These are phyloP conservation scores for Nectriaceae sp. DNA, from an alignment of 2,329 filamentous ascomycete genomes.

Conservation along the genomic window DNA sequence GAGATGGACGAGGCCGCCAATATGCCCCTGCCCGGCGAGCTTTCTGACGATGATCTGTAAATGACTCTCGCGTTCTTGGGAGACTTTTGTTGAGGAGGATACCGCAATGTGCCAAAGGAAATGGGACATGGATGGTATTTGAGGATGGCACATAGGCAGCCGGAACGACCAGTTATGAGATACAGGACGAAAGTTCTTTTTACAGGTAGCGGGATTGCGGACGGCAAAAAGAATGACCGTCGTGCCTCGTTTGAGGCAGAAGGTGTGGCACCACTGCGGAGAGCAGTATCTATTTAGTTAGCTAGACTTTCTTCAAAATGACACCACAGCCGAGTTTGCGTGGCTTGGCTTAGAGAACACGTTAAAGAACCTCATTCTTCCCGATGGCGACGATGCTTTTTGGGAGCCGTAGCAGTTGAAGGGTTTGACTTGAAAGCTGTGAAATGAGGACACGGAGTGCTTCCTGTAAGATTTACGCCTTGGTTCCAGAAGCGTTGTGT, in stretches of 20 bases:
- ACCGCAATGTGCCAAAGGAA: conserved; percentile 22
- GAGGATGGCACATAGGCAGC: conserved; percentile 33
- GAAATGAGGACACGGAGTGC: too few species aligned
- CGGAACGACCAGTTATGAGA: conserved; percentile 42
- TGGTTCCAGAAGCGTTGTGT: too few species aligned
- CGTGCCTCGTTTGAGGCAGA: conserved; percentile 34
- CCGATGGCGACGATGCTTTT: too few species aligned
- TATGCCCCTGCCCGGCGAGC: conserved; percentile 92
- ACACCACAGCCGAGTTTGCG: conserved; percentile 29
- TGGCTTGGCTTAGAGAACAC: conserved; percentile 33
- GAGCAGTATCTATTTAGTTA: conserved; percentile 34
- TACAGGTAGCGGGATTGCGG: conserved; percentile 39
- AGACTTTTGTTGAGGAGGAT: conserved; percentile 33
- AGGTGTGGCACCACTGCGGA: conserved; percentile 35
- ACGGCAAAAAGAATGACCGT: conserved; percentile 33
- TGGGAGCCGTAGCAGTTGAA: too few species aligned
- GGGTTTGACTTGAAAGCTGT: too few species aligned
- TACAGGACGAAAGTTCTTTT: conserved; percentile 35
- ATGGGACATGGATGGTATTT: conserved; percentile 26
- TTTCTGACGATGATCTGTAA: conserved; percentile 73
- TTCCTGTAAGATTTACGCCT: too few species aligned
- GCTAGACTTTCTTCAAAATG: conserved; percentile 40
- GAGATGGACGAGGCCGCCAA: conserved; percentile 83
- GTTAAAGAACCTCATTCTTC: too few species aligned
- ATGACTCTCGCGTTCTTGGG: conserved; percentile 33